A percentile compares a stretch with the other conserved stretches of the same genome.
Conservation (phyloP, 257 asterid species). For the Nicotiana attenuata region DNA sequence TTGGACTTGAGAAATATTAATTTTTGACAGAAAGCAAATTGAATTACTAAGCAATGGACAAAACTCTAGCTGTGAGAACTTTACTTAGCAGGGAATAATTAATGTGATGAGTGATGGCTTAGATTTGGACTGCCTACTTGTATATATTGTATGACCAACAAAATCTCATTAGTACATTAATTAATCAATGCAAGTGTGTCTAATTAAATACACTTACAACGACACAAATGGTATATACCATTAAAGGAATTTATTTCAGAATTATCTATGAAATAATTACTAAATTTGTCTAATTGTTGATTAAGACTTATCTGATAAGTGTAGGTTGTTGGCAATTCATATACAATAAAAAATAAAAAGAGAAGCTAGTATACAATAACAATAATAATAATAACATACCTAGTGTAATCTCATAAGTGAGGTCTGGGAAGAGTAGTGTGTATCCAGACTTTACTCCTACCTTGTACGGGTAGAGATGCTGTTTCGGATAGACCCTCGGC, state of each 20-base stretch:
- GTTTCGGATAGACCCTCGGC: too few species aligned
- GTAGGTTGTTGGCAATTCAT: too few species aligned
- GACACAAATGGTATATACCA: neutral
- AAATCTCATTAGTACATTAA: neutral
- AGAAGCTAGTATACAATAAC: too few species aligned
- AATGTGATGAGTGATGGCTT: neutral
- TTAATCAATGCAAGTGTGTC: neutral
- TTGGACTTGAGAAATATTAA: neutral
- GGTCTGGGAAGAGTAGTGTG: too few species aligned
- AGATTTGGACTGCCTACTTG: constrained; percentile 1
- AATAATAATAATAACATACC: too few species aligned
- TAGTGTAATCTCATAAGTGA: too few species aligned
- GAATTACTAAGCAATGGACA: neutral
- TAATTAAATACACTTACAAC: neutral
- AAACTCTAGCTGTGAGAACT: neutral
- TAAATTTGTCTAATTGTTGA: too few species aligned
- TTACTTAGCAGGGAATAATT: neutral
- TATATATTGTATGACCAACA: neutral
- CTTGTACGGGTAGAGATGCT: too few species aligned
- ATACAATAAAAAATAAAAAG: too few species aligned
- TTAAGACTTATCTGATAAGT: too few species aligned
- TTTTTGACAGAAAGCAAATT: neutral
- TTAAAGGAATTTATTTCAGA: neutral
- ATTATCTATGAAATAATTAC: neutral
- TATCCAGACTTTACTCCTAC: too few species aligned